Evolutionary conservation across 1,284 basidiomycete genomes (phyloP), one percentile per base, ranked within the genome.

Genomic region (Trametes hirsuta): DNA sequence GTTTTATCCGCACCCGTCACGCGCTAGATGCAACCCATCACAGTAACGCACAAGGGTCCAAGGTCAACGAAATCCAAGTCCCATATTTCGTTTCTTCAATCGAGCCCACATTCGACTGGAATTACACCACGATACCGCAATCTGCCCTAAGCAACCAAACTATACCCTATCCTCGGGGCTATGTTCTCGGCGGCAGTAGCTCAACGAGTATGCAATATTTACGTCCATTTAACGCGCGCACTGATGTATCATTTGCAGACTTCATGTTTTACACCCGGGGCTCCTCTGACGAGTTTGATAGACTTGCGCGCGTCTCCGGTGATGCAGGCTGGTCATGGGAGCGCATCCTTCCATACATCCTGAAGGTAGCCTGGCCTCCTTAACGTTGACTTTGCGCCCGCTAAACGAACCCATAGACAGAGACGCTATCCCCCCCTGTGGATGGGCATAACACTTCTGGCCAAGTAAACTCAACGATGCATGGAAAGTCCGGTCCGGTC

Each of bases 261-360:
- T 74, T 64, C 25, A 72, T 80, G 75, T 70, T 72, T 2, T 81
- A 77, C 64, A 76, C 73, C 12, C 73, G 80, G 15, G 80, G 77
- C 1, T 72, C 78, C 0, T 54, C 69, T 22, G 76, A 78, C 24
- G 72, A 71, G 25, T 76, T 59, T 44, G 63, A 76, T 45, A 66
- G 68, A 15, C 69, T 63, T 47, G 74, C 75, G 0, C 54, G 61
- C 1, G 48, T 74, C 5, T 74, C 72, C 5, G 68, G 67, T 2
- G 74, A 76, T 44, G 24, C 55, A 0, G 73, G 69, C 4, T 75
- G 73, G 75, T 68, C 66, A 8, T 76, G 73, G 73, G 52, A 67
- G 8, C 54, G 53, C 6, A 59, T 75, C 22, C 36, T 65, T 39
- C 56, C 60, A 3, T 72, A 69, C 45, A 63, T 67, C 56, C 39